These are phyloP conservation scores for Murraya paniculata DNA, from an alignment of 345 rosid genomes.

Conservation along the genomic window DNA sequence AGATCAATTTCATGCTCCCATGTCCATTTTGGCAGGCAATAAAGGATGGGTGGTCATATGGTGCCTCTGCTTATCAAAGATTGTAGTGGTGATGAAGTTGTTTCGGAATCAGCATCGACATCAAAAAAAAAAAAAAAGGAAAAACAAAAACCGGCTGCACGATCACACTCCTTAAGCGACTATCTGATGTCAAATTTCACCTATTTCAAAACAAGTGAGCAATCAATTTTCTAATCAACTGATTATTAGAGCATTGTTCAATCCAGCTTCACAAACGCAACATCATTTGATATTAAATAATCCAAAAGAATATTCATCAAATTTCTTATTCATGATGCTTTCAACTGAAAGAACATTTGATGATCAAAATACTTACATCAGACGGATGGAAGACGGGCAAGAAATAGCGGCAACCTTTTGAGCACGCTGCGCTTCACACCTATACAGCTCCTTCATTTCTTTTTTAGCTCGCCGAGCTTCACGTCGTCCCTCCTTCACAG, in stretches of 20 bases:
- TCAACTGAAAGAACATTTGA: neutral
- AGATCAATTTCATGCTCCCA: neutral
- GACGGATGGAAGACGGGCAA: constrained; percentile 74
- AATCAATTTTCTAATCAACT: neutral
- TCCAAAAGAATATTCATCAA: neutral
- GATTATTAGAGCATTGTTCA: neutral
- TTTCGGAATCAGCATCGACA: neutral
- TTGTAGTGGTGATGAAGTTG: neutral
- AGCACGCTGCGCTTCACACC: constrained; percentile 59
- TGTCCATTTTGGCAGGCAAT: too few relatives aligned
- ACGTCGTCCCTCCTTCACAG: constrained; percentile 64
- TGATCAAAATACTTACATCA: constrained; percentile 31
- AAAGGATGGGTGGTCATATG: neutral
- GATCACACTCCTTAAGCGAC: neutral
- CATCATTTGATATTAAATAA: neutral
- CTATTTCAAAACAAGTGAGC: neutral
- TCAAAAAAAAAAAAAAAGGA: neutral
- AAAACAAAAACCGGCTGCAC: neutral
- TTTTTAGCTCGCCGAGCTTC: constrained; percentile 68
- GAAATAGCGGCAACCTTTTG: constrained; percentile 72
- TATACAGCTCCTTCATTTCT: constrained; percentile 65
- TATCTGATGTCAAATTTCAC: neutral
- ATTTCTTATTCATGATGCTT: neutral
- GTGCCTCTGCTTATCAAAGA: neutral
- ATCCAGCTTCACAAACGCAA: neutral